phyloP scores from a whole-genome alignment of 441 rosid genomes.

The Aquilaria agallochum region DNA sequence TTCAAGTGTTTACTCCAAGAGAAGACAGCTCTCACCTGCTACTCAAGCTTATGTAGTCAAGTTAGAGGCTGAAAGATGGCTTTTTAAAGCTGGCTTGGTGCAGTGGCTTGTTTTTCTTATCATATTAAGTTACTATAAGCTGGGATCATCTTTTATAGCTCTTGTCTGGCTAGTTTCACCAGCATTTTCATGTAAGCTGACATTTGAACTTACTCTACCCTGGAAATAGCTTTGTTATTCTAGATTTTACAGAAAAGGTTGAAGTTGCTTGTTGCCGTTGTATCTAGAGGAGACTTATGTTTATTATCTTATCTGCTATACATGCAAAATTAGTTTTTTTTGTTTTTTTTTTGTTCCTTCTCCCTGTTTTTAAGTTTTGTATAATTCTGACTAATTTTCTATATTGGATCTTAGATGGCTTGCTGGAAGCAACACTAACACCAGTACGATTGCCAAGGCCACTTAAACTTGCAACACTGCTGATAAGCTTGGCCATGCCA shows the following conservation, averaged over 20 bases:
- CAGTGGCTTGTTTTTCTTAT: constrained; percentile 82
- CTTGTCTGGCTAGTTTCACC: constrained; percentile 91
- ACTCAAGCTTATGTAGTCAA: constrained; percentile 51
- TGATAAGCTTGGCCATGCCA: constrained; percentile 70
- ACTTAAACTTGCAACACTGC: constrained; percentile 87
- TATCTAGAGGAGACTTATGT: too few relatives aligned
- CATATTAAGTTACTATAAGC: constrained; percentile 65
- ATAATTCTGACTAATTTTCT: constrained; percentile 18
- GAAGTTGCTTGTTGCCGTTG: too few relatives aligned
- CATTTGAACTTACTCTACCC: constrained; percentile 4
- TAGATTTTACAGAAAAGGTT: too few relatives aligned
- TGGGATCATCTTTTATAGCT: constrained; percentile 86
- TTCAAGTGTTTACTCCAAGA: constrained; percentile 43
- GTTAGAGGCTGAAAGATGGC: constrained; percentile 95
- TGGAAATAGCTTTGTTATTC: too few relatives aligned
- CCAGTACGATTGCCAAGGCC: constrained; percentile 85
- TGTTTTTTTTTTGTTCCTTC: not conserved
- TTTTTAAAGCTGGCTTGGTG: constrained; percentile 81
- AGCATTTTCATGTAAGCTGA: constrained; percentile 88
- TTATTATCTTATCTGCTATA: too few relatives aligned
- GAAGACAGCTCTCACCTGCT: constrained; percentile 41
- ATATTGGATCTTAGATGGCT: constrained; percentile 41
- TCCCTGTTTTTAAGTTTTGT: constrained; percentile 7
- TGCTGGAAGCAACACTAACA: constrained; percentile 90
- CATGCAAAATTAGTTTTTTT: not conserved